Percentiles rank a stretch among this genome's conserved stretches.
Evolutionary conservation across 352 stramenopile species (phyloP).

Genomic region (Thalassiosira delicatula): DNA sequence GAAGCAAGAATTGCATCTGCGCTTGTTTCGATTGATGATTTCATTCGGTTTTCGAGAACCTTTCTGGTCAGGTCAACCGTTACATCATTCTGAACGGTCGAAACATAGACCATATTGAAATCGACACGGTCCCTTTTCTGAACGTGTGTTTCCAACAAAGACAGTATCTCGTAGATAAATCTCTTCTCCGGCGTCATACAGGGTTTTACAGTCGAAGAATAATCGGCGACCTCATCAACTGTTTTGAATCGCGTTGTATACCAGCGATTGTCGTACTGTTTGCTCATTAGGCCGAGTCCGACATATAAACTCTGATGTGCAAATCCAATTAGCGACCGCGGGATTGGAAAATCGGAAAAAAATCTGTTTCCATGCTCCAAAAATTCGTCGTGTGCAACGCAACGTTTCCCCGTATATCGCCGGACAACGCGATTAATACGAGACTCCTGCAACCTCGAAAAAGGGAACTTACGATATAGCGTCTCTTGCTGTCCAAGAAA

Average conservation of each 20-base stretch:
- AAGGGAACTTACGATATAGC: neutral
- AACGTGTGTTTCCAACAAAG: neutral
- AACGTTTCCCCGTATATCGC: neutral
- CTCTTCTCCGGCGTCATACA: slow-evolving; percentile 11
- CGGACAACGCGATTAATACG: neutral
- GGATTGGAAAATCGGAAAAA: no score
- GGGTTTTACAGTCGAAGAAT: neutral
- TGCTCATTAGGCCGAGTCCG: neutral
- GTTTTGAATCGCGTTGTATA: neutral
- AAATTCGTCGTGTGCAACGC: no score
- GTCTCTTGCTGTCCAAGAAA: neutral
- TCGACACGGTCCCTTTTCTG: neutral
- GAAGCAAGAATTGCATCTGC: neutral
- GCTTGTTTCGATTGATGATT: neutral
- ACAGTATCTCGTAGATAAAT: neutral
- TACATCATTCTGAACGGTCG: neutral
- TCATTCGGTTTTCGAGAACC: neutral
- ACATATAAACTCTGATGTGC: slow-evolving; percentile 1
- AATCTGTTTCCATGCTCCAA: no score
- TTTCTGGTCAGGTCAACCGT: neutral
- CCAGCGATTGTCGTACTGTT: neutral
- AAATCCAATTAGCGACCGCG: neutral
- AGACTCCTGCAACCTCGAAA: neutral
- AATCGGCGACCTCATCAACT: neutral
- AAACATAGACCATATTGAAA: neutral